Percentiles rank a stretch among this genome's conserved stretches.
Evolutionary conservation across 2,329 filamentous ascomycete species (phyloP).

Genomic region (Sporothrix brunneoviolacea): DNA sequence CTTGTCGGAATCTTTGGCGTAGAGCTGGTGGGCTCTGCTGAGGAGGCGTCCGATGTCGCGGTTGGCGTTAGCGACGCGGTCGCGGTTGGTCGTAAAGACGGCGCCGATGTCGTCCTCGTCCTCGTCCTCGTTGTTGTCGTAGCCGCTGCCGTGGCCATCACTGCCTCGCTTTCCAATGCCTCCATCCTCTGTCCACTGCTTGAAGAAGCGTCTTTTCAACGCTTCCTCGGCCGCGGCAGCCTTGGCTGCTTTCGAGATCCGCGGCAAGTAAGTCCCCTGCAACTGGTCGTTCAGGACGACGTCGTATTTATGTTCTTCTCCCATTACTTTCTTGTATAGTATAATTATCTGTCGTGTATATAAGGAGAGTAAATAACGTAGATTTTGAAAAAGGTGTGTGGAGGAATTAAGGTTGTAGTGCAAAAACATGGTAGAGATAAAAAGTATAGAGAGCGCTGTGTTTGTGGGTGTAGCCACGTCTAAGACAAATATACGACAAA

Average conservation of each 20-base stretch:
- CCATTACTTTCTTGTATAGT: background rate
- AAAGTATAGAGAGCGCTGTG: too few species aligned
- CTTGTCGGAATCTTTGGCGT: background rate
- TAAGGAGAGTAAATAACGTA: too few species aligned
- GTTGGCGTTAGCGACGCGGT: conserved; percentile 8
- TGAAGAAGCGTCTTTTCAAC: background rate
- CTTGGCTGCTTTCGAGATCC: background rate
- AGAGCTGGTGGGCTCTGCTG: background rate
- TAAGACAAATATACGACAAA: too few species aligned
- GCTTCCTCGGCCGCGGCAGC: background rate
- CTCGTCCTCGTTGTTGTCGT: background rate
- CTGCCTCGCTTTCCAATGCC: background rate
- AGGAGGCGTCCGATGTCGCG: conserved; percentile 13
- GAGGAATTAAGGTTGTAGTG: too few species aligned
- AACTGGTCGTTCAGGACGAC: conserved; percentile 13
- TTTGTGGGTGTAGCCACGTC: too few species aligned
- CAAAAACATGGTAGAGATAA: too few species aligned
- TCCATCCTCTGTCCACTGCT: conserved; percentile 11
- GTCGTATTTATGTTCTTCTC: conserved; percentile 1
- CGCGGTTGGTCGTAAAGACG: background rate
- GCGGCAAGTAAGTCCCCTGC: background rate
- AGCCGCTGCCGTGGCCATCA: background rate
- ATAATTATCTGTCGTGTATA: too few species aligned
- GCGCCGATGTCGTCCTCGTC: conserved; percentile 9
- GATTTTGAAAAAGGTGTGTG: too few species aligned